These are phyloP conservation scores for Paecilomyces variotii DNA, from an alignment of 2,329 filamentous ascomycete genomes.

Conservation along the genomic window DNA sequence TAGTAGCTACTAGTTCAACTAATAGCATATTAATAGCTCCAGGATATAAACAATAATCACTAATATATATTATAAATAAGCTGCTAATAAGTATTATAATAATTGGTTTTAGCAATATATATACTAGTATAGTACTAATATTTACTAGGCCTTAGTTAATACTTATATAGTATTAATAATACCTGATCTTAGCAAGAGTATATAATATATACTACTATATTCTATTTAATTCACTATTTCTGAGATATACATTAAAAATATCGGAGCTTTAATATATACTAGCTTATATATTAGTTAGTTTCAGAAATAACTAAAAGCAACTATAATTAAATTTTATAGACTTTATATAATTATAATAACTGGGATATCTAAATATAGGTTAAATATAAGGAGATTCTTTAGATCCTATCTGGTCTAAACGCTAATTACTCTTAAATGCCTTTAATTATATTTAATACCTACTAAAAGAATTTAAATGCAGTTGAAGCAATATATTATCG, in stretches of 20 bases:
- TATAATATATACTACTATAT: neutral
- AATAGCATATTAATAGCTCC: neutral
- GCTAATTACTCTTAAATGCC: neutral
- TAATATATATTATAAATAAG: neutral
- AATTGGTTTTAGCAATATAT: neutral
- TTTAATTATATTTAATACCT: neutral
- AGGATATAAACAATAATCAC: neutral
- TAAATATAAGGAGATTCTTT: neutral
- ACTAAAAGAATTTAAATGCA: neutral
- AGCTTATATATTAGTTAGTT: neutral
- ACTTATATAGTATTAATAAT: neutral
- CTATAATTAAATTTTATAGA: neutral
- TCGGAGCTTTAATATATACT: neutral
- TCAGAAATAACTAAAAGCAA: neutral
- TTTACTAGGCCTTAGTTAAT: neutral
- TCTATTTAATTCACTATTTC: neutral
- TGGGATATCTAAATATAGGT: neutral
- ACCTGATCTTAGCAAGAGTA: neutral
- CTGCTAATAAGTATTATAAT: neutral
- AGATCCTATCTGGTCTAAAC: neutral
- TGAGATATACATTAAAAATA: neutral
- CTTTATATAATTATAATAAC: neutral
- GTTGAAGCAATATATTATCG: neutral
- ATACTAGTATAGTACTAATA: neutral
- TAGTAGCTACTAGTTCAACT: neutral